Conservation (phyloP, 2,329 filamentous ascomycete species). For the Curvularia verruculosa region DNA sequence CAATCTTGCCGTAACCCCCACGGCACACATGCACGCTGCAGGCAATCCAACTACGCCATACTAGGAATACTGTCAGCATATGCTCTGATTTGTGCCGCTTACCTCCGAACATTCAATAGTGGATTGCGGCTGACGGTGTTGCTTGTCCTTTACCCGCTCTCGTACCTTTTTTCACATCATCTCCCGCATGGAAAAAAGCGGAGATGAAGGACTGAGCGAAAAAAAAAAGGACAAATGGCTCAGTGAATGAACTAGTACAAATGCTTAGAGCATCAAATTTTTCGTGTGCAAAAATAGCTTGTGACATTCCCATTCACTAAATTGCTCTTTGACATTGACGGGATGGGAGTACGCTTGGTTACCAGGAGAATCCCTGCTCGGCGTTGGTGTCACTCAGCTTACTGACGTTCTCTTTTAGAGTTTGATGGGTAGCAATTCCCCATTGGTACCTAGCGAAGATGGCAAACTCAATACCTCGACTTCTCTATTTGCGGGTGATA, state of each 20-base stretch:
- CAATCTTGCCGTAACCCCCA: not conserved
- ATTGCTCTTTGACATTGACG: not conserved
- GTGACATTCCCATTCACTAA: not conserved
- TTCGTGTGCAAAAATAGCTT: not conserved
- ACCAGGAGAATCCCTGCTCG: not conserved
- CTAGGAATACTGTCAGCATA: not conserved
- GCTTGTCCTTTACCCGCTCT: not conserved
- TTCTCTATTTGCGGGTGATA: not conserved
- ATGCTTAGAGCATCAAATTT: not conserved
- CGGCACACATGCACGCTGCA: not conserved
- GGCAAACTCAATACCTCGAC: not conserved
- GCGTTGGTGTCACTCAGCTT: not conserved
- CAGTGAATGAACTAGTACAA: not conserved
- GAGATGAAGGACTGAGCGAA: not conserved
- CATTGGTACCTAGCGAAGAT: not conserved
- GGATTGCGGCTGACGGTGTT: not conserved
- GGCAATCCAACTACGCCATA: not conserved
- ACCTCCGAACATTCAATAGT: not conserved
- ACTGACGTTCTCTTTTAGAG: not conserved
- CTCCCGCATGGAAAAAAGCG: not conserved
- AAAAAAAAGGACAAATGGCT: not conserved
- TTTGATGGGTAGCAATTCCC: not conserved
- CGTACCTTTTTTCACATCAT: not conserved
- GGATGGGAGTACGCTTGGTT: not conserved
- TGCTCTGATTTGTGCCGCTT: not conserved